Conservation (phyloP, 805 yeast genomes). For the Teunomyces kruisii region DNA sequence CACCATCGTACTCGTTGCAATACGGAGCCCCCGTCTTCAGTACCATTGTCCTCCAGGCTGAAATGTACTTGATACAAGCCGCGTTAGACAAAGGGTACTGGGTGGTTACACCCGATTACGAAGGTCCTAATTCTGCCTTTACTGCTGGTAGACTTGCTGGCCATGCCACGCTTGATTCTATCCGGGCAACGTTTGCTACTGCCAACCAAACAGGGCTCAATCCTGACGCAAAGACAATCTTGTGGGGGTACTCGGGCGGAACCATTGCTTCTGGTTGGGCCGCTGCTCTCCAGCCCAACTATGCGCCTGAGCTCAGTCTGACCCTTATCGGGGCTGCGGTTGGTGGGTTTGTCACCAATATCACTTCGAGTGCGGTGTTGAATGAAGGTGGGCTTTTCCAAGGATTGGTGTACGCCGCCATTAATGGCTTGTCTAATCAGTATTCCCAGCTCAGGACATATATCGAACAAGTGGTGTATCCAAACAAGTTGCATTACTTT, state of each 20-base stretch:
- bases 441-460: not conserved
- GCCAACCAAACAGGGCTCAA: constrained; percentile 14
- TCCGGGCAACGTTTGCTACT: constrained; percentile 16
- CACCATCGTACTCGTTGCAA: constrained; percentile 18
- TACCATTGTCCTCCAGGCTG: constrained; percentile 12
- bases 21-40: constrained; percentile 7
- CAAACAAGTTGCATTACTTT: constrained; percentile 4
- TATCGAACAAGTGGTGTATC: constrained; percentile 1
- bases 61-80: constrained; percentile 13
- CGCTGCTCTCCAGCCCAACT: constrained; percentile 20
- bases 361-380: constrained; percentile 23
- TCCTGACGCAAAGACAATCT: constrained; percentile 13
- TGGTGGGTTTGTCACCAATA: constrained; percentile 37
- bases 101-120: constrained; percentile 20
- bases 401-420: constrained; percentile 28
- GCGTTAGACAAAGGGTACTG: constrained; percentile 20
- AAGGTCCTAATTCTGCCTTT: constrained; percentile 20
- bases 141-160: constrained; percentile 20
- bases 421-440: constrained; percentile 24
- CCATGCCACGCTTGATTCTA: constrained; percentile 17
- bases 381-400: constrained; percentile 26
- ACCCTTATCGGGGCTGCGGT: constrained; percentile 28
- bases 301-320: constrained; percentile 20
- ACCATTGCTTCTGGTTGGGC: constrained; percentile 26
- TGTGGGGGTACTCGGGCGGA: constrained; percentile 29